phyloP scores from a whole-genome alignment of 805 yeast genomes.

The Yarrowia yakushimensis region DNA sequence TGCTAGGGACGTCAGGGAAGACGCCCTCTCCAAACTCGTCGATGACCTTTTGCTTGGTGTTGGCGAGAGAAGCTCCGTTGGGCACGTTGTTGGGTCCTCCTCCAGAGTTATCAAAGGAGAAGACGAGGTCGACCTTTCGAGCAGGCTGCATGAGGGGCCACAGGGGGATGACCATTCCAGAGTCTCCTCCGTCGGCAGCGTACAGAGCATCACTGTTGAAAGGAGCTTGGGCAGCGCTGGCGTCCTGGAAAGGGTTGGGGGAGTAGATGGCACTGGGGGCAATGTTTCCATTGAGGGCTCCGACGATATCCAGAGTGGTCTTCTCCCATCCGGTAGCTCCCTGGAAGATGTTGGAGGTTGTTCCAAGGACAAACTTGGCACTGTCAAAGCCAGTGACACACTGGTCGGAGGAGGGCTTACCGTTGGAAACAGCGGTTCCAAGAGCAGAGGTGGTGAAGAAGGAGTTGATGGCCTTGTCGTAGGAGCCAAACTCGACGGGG shows the following conservation, averaged over 20 bases:
- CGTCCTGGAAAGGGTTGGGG: slow-evolving; percentile 67
- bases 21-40: slow-evolving; percentile 43
- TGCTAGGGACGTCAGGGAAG: slow-evolving; percentile 41
- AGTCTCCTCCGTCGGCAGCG: slow-evolving; percentile 73
- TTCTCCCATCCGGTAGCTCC: slow-evolving; percentile 42
- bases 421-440: slow-evolving; percentile 48
- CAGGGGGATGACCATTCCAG: slow-evolving; percentile 64
- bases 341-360: slow-evolving; percentile 78
- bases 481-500: slow-evolving; percentile 80
- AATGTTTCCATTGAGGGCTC: slow-evolving; percentile 31
- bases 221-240: neutral
- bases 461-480: slow-evolving; percentile 82
- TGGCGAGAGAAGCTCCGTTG: slow-evolving; percentile 44
- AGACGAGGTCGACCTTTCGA: slow-evolving; percentile 53
- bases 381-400: slow-evolving; percentile 59
- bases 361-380: slow-evolving; percentile 75
- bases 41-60: slow-evolving; percentile 34
- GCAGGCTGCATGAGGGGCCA: slow-evolving; percentile 59
- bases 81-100: slow-evolving; percentile 42
- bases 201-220: slow-evolving; percentile 42
- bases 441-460: slow-evolving; percentile 49
- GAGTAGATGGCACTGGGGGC: slow-evolving; percentile 65
- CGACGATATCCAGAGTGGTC: neutral
- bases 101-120: slow-evolving; percentile 45
- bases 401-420: neutral